Base-by-base conservation (phyloP, 345 rosid genomes). In the Mallotus nudiflorus region DNA sequence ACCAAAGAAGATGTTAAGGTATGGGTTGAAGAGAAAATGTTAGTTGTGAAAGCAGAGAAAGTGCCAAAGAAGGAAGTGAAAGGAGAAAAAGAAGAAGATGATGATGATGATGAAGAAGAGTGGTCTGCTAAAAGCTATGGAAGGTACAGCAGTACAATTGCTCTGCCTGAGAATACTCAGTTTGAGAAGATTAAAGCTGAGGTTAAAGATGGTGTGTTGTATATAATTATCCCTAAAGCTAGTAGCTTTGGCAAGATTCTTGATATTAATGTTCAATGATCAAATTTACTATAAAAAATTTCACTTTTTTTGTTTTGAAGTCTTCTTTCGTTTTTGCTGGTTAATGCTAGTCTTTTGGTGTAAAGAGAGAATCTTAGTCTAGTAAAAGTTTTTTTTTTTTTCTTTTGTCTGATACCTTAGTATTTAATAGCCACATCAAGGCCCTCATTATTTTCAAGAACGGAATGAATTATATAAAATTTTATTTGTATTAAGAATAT, bases 71-170 rank as follows among this genome's bases (percentile, higher is more conserved):
- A 73, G 73, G 69, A 71, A 52, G 28, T 27, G 3, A 49, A 51
- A 0, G 73, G 46, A 39, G 11, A 76, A 42, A 42, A 33, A 33
- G 37, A 3, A 33, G 60, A 16, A 0, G 64, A 35, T 12, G 83
- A 29, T 0, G 82, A 71, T 39, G 89, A 73, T 0, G 80, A 65
- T 22, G 85, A 78, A 5, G 85, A 55, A 19, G 91, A 75, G 5
- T 87, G 91, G 91, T 75, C 88, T 0, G 80, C 83, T 0, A 82
- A 80, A 50, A 87, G 91, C 60, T 87, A 84, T 31, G 91, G 92
- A 15, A 79, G 76, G 63, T 89, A 86, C 51, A 79, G 73, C 29
- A 54, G 81, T 60, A 77, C 91, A 62, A 89, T 89, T 51, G 90
- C 85, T 1, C 63, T 89, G 86, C 91, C 89, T 6, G 96, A 87